These are phyloP conservation scores for Blastomyces parvus DNA, from an alignment of 2,329 filamentous ascomycete species.

Conservation along the genomic window DNA sequence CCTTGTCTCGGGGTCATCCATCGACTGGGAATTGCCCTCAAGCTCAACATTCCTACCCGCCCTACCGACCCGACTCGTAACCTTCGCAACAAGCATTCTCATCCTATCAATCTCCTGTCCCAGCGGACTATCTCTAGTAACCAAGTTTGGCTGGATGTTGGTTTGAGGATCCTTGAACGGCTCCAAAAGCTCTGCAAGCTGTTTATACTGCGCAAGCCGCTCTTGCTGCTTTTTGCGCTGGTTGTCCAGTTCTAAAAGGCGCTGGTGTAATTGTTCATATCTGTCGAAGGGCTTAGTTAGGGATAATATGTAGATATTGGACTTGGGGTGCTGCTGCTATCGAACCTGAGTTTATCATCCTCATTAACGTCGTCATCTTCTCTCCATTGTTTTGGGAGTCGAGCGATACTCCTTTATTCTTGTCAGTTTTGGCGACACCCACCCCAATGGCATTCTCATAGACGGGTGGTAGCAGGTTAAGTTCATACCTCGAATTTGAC, in stretches of 20 bases:
- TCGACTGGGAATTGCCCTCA: constrained; percentile 4
- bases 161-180: constrained; percentile 42
- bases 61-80: constrained; percentile 28
- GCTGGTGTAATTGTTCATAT: constrained; percentile 35
- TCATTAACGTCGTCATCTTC: constrained; percentile 24
- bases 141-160: constrained; percentile 47
- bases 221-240: constrained; percentile 38
- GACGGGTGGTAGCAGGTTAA: not conserved
- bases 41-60: constrained; percentile 14
- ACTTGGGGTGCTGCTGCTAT: not conserved
- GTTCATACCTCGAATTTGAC: constrained; percentile 29
- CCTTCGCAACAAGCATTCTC: constrained; percentile 38
- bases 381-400: constrained; percentile 30
- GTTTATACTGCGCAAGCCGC: constrained; percentile 40
- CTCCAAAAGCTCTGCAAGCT: constrained; percentile 38
- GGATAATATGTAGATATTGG: constrained; percentile 10
- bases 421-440: constrained; percentile 5
- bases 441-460: not conserved
- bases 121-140: constrained; percentile 44
- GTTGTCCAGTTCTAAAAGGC: constrained; percentile 38
- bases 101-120: constrained; percentile 42
- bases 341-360: constrained; percentile 28
- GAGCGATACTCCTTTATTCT: constrained; percentile 29
- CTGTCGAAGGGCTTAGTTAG: constrained; percentile 12
- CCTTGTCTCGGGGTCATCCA: constrained; percentile 5